A percentile compares a stretch with the other conserved stretches of the same genome.
phyloP scores from a whole-genome alignment of 1,284 basidiomycete genomes.

The Bondarzewia mesenterica region DNA sequence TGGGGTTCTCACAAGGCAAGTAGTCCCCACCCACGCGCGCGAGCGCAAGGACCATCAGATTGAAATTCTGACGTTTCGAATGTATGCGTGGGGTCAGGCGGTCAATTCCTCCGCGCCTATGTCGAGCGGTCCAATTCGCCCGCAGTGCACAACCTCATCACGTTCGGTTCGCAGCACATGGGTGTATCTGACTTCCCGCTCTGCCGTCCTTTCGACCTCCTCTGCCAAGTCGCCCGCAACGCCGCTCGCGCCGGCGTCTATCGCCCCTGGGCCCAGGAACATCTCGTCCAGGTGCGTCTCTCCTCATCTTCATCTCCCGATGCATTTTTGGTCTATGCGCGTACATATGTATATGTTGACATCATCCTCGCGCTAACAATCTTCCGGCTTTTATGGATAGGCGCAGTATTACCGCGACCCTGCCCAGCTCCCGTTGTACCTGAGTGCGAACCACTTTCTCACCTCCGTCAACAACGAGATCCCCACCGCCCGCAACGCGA shows the following conservation, averaged over 20 bases:
- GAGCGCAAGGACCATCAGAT: not conserved
- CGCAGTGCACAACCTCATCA: constrained; percentile 79
- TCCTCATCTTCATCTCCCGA: not conserved
- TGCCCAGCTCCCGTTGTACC: constrained; percentile 63
- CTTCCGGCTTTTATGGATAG: constrained; percentile 24
- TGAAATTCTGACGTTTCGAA: not conserved
- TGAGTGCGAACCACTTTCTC: constrained; percentile 63
- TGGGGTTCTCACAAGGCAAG: constrained; percentile 86
- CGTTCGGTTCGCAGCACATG: constrained; percentile 82
- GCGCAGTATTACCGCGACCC: constrained; percentile 95
- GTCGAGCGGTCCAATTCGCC: constrained; percentile 80
- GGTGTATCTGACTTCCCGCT: constrained; percentile 76
- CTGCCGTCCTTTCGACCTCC: constrained; percentile 62
- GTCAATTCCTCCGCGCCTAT: constrained; percentile 89
- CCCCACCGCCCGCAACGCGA: constrained; percentile 38
- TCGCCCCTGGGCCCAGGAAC: constrained; percentile 71
- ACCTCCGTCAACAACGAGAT: constrained; percentile 72
- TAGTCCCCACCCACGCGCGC: not conserved
- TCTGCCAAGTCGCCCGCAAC: constrained; percentile 73
- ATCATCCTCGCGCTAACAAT: not conserved
- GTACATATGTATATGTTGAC: not conserved
- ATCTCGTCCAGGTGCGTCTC: constrained; percentile 66
- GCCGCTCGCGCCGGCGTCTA: constrained; percentile 75
- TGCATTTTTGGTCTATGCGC: not conserved
- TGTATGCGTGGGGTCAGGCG: constrained; percentile 35